phyloP scores from a whole-genome alignment of 768 basidiomycete genomes.

The Boletus reticulatus region DNA sequence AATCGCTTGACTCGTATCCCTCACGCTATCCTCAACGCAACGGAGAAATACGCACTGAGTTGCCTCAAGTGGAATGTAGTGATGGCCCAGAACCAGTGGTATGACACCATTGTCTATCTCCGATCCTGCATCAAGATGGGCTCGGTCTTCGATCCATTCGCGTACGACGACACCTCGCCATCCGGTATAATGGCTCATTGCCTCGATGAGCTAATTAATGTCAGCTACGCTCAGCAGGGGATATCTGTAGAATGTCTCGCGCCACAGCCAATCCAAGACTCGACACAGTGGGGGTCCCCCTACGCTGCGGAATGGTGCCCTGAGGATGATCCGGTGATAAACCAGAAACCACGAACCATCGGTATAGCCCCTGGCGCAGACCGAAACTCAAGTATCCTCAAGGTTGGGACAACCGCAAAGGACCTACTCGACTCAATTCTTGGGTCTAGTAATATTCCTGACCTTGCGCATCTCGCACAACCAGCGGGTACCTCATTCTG shows the following conservation, averaged over 20 bases:
- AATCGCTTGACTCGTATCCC: constrained; percentile 21
- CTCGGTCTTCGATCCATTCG: constrained; percentile 24
- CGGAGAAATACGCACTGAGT: constrained; percentile 19
- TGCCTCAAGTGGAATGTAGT: constrained; percentile 24
- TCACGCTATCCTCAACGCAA: constrained; percentile 20
- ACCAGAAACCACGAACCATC: constrained; percentile 24
- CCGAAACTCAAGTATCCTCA: not conserved
- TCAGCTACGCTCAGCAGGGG: constrained; percentile 2
- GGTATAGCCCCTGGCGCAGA: constrained; percentile 31
- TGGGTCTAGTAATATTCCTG: constrained; percentile 6
- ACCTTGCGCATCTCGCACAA: constrained; percentile 3
- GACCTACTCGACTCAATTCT: constrained; percentile 31
- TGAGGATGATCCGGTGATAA: constrained; percentile 29
- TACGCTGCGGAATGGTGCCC: constrained; percentile 28
- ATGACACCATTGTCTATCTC: constrained; percentile 20
- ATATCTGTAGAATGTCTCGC: constrained; percentile 6
- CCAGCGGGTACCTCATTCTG: constrained; percentile 23
- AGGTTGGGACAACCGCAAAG: constrained; percentile 18
- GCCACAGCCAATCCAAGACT: constrained; percentile 13
- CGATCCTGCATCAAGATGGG: constrained; percentile 27
- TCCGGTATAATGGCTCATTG: constrained; percentile 13
- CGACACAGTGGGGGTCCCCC: constrained; percentile 9
- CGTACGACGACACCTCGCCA: constrained; percentile 13
- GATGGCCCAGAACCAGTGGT: constrained; percentile 21
- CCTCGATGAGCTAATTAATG: constrained; percentile 20